These are phyloP conservation scores for Trichocomaceae sp. DNA, from an alignment of 2,329 filamentous ascomycete species.

Conservation along the genomic window DNA sequence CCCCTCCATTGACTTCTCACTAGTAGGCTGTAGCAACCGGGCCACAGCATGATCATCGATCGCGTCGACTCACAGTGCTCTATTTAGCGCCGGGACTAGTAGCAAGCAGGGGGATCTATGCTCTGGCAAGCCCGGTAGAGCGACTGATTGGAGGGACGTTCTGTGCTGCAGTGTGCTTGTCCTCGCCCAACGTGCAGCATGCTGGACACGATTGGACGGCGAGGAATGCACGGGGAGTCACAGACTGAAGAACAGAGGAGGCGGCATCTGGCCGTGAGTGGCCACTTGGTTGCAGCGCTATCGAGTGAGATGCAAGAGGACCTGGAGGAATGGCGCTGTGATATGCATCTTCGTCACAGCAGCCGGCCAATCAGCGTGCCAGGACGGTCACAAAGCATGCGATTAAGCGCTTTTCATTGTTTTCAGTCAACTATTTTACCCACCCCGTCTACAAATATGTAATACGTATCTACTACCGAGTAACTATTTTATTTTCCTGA, in stretches of 20 bases:
- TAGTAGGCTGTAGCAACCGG: not conserved
- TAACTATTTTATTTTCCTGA: too few relatives aligned
- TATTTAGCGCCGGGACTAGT: conserved; percentile 27
- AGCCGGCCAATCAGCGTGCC: not conserved
- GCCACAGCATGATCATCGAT: conserved; percentile 3
- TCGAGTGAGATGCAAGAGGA: not conserved
- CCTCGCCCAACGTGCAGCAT: conserved; percentile 6
- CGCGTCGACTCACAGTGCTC: conserved; percentile 1
- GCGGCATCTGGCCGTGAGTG: not conserved
- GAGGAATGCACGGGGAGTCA: conserved; percentile 1
- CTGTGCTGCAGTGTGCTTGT: conserved; percentile 5
- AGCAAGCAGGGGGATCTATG: not conserved
- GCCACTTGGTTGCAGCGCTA: not conserved
- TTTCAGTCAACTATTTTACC: too few relatives aligned
- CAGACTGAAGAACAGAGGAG: not conserved
- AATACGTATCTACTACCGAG: too few relatives aligned
- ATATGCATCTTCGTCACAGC: conserved; percentile 10
- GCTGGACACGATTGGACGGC: not conserved
- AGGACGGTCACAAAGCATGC: not conserved
- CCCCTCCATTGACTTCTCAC: not conserved
- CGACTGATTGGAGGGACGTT: conserved; percentile 6
- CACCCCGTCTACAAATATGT: too few relatives aligned
- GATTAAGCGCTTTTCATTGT: too few relatives aligned
- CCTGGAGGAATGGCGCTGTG: not conserved
- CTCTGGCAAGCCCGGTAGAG: not conserved